A percentile compares a stretch with the other conserved stretches of the same genome.
phyloP scores from a whole-genome alignment of 2,329 filamentous ascomycete species.

The Neodidymelliopsis sp. region DNA sequence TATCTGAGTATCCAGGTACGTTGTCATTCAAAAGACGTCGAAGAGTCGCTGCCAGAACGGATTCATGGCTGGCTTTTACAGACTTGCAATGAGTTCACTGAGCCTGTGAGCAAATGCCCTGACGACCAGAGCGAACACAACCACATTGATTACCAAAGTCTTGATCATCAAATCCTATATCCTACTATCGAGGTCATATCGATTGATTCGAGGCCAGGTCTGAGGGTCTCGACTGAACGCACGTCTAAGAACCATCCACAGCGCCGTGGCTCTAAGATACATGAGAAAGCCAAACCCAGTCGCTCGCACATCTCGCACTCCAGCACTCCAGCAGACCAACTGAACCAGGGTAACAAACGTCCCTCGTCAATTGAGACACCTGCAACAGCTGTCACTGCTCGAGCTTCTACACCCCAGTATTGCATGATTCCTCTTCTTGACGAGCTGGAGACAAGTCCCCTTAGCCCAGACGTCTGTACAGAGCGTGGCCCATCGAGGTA shows the following conservation, averaged over 20 bases:
- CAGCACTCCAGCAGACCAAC: no score
- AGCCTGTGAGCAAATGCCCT: neutral
- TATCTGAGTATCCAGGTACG: slow-evolving; percentile 24
- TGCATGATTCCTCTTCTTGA: neutral
- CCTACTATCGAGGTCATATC: no score
- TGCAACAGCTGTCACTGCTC: neutral
- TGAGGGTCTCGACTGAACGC: no score
- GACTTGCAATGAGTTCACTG: neutral
- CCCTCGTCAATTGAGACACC: no score
- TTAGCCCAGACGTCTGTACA: slow-evolving; percentile 43
- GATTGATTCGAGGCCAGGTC: no score
- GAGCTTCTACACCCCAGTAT: neutral
- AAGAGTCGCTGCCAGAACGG: slow-evolving; percentile 11
- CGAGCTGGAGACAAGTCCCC: slow-evolving; percentile 24
- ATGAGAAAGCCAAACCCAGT: no score
- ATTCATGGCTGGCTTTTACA: slow-evolving; percentile 30
- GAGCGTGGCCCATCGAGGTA: slow-evolving; percentile 37
- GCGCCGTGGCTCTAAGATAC: no score
- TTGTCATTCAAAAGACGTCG: neutral
- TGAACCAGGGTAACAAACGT: no score
- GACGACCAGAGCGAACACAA: neutral
- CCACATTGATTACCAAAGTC: neutral
- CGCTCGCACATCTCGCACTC: no score
- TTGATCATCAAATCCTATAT: no score
- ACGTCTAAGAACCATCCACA: no score